Percentiles rank a stretch among this genome's conserved stretches.
phyloP scores from a whole-genome alignment of 2,329 filamentous ascomycete species.

The Cadophora sp. region DNA sequence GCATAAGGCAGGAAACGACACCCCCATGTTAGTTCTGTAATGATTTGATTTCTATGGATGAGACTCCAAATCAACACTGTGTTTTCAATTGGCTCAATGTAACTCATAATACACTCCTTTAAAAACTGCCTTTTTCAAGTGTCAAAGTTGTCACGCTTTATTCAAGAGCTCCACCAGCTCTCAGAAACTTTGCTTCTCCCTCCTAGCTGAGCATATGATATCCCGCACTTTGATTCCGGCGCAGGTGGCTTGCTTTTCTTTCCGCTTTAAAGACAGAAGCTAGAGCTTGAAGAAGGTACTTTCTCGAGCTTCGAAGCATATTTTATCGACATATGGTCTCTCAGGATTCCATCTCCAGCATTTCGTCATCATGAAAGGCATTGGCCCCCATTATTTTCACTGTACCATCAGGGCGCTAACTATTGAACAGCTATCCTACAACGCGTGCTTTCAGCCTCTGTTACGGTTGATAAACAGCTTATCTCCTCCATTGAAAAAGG shows the following conservation, averaged over 20 bases:
- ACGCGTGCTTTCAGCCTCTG: slow-evolving; percentile 91
- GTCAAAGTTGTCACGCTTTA: not conserved
- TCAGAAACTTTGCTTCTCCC: not conserved
- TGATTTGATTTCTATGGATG: not conserved
- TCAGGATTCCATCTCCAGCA: not conserved
- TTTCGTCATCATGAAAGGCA: slow-evolving; percentile 26
- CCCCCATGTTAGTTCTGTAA: not conserved
- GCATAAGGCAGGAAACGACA: slow-evolving; percentile 8
- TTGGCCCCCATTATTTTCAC: slow-evolving; percentile 1
- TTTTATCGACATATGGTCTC: not conserved
- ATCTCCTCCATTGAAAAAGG: slow-evolving; percentile 92
- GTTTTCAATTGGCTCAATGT: not conserved
- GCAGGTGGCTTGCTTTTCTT: not conserved
- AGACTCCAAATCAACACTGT: not conserved
- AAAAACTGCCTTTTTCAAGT: not conserved
- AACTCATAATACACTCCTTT: not conserved
- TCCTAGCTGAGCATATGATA: not conserved
- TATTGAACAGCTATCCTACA: slow-evolving; percentile 79
- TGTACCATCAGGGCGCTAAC: too few species aligned
- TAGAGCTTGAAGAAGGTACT: not conserved
- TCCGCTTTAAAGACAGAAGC: not conserved
- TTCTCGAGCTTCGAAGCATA: not conserved
- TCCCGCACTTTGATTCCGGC: not conserved
- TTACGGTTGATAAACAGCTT: slow-evolving; percentile 89
- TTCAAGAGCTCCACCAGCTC: not conserved